Conservation (phyloP, 2,329 filamentous ascomycete species). For the Diaporthe sp. region DNA sequence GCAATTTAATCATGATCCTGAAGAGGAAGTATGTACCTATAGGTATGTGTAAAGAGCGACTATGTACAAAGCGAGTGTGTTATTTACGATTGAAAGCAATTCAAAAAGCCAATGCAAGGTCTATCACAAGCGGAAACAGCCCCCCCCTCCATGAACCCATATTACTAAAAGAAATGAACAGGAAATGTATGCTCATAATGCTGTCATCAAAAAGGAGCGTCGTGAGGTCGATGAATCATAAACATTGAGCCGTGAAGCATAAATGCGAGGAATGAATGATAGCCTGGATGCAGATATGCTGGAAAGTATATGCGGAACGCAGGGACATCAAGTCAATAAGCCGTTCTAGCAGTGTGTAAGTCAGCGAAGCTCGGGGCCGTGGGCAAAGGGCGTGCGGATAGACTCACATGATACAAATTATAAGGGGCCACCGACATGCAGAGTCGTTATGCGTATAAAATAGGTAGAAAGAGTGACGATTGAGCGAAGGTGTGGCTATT, state of each 20-base stretch:
- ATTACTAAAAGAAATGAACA: background rate
- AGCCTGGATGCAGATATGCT: background rate
- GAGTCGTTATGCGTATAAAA: background rate
- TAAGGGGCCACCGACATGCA: background rate
- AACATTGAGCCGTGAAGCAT: background rate
- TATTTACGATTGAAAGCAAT: background rate
- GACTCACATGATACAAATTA: background rate
- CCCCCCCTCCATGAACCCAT: too few relatives aligned
- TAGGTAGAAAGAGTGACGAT: background rate
- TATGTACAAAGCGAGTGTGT: conserved; percentile 20
- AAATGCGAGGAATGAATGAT: background rate
- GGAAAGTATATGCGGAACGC: background rate
- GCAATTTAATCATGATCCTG: background rate
- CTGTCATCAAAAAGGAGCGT: background rate
- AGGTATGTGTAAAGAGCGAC: conserved; percentile 11
- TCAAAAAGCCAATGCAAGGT: background rate
- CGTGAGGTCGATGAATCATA: background rate
- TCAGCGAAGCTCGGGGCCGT: background rate
- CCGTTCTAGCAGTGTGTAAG: background rate
- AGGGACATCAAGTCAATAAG: background rate
- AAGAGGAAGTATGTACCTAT: background rate
- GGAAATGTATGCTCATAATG: background rate
- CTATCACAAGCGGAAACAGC: background rate
- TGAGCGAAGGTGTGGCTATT: background rate
- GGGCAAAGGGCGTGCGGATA: too few relatives aligned